Percentiles rank a stretch among this genome's conserved stretches.
These are phyloP conservation scores for Microstegium vimineum DNA, from an alignment of 176 grass and related monocot species.

Conservation along the genomic window DNA sequence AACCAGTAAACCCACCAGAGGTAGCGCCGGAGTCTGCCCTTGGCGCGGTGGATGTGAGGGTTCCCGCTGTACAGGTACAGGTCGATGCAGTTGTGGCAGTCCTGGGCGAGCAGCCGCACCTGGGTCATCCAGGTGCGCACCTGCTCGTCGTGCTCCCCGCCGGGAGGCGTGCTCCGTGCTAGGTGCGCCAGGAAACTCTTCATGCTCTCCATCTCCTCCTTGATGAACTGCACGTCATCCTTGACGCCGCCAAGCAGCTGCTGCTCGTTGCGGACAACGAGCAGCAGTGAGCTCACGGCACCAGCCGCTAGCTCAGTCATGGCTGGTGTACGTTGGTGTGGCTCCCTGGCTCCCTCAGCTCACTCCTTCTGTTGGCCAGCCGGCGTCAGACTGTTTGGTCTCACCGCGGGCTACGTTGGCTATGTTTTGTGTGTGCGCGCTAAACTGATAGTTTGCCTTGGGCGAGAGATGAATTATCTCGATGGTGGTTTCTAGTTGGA, in stretches of 20 bases:
- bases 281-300: not conserved
- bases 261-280: not conserved
- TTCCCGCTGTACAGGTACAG: not conserved
- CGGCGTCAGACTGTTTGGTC: too few relatives aligned
- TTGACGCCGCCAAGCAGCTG: not conserved
- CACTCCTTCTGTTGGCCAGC: too few relatives aligned
- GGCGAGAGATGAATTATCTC: too few relatives aligned
- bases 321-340: not conserved
- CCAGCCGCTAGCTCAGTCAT: not conserved
- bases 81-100: slow-evolving; percentile 8
- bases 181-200: slow-evolving; percentile 14
- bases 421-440: too few relatives aligned
- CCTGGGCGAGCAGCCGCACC: not conserved
- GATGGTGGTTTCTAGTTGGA: too few relatives aligned
- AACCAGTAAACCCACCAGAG: not conserved
- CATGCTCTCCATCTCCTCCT: slow-evolving; percentile 32
- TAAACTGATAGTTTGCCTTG: too few relatives aligned
- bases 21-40: not conserved
- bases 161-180: not conserved
- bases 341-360: too few relatives aligned
- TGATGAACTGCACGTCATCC: not conserved
- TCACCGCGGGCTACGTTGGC: too few relatives aligned
- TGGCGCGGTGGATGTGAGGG: not conserved
- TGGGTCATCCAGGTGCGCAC: slow-evolving; percentile 2
- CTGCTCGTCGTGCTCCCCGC: slow-evolving; percentile 5